phyloP scores from a whole-genome alignment of 169 alveolate genomes.

The Eimeria mitis region DNA sequence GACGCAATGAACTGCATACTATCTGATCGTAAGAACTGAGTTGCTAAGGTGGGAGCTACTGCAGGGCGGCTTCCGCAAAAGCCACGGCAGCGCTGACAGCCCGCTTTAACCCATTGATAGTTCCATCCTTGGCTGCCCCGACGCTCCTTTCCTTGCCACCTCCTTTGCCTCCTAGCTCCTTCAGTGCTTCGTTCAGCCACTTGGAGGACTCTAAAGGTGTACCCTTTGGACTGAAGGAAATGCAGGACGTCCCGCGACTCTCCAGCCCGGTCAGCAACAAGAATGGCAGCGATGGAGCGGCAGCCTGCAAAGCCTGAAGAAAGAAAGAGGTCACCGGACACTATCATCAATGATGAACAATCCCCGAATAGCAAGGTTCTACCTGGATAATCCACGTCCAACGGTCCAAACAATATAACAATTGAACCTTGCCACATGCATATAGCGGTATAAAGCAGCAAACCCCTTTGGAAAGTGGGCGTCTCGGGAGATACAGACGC shows the following conservation, averaged over 20 bases:
- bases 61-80: slow-evolving; percentile 43
- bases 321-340: background rate
- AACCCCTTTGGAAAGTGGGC: background rate
- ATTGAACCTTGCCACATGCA: background rate
- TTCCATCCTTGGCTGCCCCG: slow-evolving; percentile 81
- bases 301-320: slow-evolving; percentile 46
- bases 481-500: background rate
- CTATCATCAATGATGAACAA: background rate
- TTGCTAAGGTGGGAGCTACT: background rate
- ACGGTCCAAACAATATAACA: background rate
- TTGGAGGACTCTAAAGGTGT: background rate
- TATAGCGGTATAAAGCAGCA: too few species aligned
- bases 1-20: background rate
- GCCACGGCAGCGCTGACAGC: slow-evolving; percentile 68
- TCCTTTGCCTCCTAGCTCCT: slow-evolving; percentile 80
- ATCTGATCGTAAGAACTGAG: background rate
- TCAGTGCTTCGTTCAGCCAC: slow-evolving; percentile 80
- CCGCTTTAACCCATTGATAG: background rate
- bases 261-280: slow-evolving; percentile 69
- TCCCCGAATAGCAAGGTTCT: too few species aligned
- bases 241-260: slow-evolving; percentile 74
- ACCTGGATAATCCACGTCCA: background rate
- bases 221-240: slow-evolving; percentile 70
- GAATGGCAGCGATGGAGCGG: slow-evolving; percentile 47
- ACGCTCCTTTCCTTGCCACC: slow-evolving; percentile 82